These are phyloP conservation scores for Colletotrichum ledebouriae DNA, from an alignment of 2,329 filamentous ascomycete species.

Conservation along the genomic window DNA sequence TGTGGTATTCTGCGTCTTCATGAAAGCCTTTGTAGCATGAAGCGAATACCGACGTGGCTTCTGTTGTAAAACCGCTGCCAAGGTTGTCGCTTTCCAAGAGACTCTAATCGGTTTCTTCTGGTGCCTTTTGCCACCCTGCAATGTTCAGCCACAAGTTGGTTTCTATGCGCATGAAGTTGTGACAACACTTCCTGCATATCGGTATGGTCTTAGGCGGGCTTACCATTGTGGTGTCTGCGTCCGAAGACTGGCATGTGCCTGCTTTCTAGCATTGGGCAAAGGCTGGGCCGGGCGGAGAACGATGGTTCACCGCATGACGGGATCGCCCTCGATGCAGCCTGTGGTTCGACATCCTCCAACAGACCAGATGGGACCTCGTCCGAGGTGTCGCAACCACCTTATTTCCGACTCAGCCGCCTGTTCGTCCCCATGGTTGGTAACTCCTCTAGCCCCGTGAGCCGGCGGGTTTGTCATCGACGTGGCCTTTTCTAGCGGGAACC, in stretches of 20 bases:
- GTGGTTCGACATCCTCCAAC: constrained; percentile 23
- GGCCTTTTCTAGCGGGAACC: background rate
- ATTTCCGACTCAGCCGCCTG: constrained; percentile 32
- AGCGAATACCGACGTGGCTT: constrained; percentile 30
- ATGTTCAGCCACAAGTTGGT: background rate
- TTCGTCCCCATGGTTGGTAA: constrained; percentile 5
- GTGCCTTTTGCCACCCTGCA: too few relatives aligned
- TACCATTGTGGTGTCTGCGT: constrained; percentile 1
- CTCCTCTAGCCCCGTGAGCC: constrained; percentile 1
- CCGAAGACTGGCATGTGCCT: constrained; percentile 33
- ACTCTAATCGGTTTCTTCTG: constrained; percentile 13
- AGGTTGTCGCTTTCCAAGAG: constrained; percentile 8
- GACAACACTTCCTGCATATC: constrained; percentile 10
- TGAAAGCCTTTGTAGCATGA: constrained; percentile 8
- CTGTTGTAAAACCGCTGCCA: constrained; percentile 10
- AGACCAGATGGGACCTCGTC: constrained; percentile 34
- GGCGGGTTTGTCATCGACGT: background rate
- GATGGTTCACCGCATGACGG: constrained; percentile 34
- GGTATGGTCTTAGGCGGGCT: background rate
- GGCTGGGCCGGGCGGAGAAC: constrained; percentile 12
- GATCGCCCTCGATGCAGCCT: constrained; percentile 25
- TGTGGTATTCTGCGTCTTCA: constrained; percentile 13
- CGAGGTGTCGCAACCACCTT: constrained; percentile 35
- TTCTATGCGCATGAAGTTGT: constrained; percentile 39
- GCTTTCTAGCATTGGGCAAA: constrained; percentile 5